These are phyloP conservation scores for Lyophyllum shimeji DNA, from an alignment of 768 basidiomycete genomes.

Conservation along the genomic window DNA sequence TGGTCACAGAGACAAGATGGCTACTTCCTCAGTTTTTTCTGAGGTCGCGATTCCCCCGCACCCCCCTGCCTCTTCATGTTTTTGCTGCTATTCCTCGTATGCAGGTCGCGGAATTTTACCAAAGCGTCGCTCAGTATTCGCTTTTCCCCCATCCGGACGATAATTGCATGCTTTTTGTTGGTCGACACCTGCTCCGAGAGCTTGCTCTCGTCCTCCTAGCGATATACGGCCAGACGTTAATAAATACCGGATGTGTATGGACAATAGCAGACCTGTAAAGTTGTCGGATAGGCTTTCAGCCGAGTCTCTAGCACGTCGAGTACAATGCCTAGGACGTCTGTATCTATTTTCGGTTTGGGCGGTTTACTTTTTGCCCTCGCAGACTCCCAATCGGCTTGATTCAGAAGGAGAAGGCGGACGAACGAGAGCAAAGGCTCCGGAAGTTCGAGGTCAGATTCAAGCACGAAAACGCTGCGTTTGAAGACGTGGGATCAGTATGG, in stretches of 20 bases:
- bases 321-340: slow-evolving; percentile 44
- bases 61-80: slow-evolving; percentile 15
- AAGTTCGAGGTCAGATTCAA: slow-evolving; percentile 51
- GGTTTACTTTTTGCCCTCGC: slow-evolving; percentile 61
- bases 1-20: too few species aligned
- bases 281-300: slow-evolving; percentile 55
- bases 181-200: slow-evolving; percentile 37
- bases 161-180: slow-evolving; percentile 59
- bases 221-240: neutral
- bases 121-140: slow-evolving; percentile 46
- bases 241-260: neutral
- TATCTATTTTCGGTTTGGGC: slow-evolving; percentile 69
- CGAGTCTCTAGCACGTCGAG: slow-evolving; percentile 49
- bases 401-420: slow-evolving; percentile 58
- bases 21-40: slow-evolving; percentile 15
- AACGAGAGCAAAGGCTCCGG: slow-evolving; percentile 65
- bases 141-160: slow-evolving; percentile 84
- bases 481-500: neutral
- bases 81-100: slow-evolving; percentile 2
- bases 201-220: slow-evolving; percentile 51
- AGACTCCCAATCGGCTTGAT: slow-evolving; percentile 58
- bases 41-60: slow-evolving; percentile 2
- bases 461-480: slow-evolving; percentile 47
- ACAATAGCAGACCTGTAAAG: slow-evolving; percentile 49
- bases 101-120: slow-evolving; percentile 18